Percentiles rank a stretch among this genome's conserved stretches.
These are phyloP conservation scores for Elaeis oleifera DNA, from an alignment of 202 grass and related monocot genomes.

Conservation along the genomic window DNA sequence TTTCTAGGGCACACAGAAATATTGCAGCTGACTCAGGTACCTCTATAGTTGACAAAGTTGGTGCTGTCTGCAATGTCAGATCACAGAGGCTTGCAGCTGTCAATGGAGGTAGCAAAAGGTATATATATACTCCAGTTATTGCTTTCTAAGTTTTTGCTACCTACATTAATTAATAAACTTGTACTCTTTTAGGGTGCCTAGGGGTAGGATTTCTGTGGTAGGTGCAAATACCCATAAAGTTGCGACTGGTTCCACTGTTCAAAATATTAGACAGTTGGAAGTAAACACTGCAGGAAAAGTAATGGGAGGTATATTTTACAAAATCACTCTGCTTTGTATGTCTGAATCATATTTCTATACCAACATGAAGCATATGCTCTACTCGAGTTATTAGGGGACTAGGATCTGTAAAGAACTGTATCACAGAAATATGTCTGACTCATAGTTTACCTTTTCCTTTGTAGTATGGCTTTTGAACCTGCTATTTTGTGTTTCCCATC, in stretches of 20 bases:
- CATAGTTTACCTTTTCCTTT: no score
- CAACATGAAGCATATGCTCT: neutral
- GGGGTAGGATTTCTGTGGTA: slow-evolving; percentile 49
- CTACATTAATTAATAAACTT: neutral
- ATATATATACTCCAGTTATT: slow-evolving; percentile 8
- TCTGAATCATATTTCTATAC: neutral
- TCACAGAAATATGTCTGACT: no score
- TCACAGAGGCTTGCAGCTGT: slow-evolving; percentile 16
- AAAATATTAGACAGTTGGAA: slow-evolving; percentile 47
- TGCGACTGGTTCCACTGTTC: slow-evolving; percentile 35
- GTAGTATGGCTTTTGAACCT: no score
- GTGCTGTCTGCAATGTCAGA: slow-evolving; percentile 14
- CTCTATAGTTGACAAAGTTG: slow-evolving; percentile 41
- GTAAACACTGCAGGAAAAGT: slow-evolving; percentile 38
- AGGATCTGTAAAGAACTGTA: no score
- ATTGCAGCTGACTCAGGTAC: slow-evolving; percentile 43
- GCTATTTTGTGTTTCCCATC: no score
- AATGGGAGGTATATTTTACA: slow-evolving; percentile 25
- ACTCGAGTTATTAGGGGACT: no score
- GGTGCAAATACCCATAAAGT: slow-evolving; percentile 36
- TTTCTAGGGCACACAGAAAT: slow-evolving; percentile 34
- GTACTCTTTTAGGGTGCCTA: slow-evolving; percentile 20
- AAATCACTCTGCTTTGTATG: slow-evolving; percentile 7
- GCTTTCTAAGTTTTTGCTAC: neutral
- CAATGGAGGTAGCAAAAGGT: slow-evolving; percentile 11